Conservation (phyloP, 2,329 filamentous ascomycete genomes). For the Fusarium cicatricum region DNA sequence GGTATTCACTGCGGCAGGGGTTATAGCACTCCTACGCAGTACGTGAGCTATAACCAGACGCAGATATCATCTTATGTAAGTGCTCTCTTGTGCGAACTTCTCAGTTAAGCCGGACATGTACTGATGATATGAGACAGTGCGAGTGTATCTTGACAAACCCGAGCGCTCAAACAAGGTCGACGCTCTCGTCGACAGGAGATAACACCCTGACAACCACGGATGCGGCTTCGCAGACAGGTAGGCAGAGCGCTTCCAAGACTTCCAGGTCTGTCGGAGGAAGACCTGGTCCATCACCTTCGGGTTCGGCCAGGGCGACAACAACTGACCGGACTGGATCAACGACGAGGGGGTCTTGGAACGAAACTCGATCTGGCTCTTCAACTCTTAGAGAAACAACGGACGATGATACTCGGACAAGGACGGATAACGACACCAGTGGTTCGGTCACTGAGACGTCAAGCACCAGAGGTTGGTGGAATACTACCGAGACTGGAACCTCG, state of each 20-base stretch:
- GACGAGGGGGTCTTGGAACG: background rate
- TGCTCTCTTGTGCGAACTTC: background rate
- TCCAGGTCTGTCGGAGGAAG: conserved; percentile 8
- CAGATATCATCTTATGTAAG: conserved; percentile 46
- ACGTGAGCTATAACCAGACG: conserved; percentile 41
- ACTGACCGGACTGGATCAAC: background rate
- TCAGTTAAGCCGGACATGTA: background rate
- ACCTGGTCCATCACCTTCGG: conserved; percentile 16
- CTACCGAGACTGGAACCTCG: background rate
- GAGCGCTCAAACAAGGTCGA: background rate
- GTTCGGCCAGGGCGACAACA: background rate
- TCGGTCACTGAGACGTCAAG: background rate
- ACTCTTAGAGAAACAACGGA: background rate
- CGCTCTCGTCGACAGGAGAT: background rate
- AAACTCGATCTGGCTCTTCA: background rate
- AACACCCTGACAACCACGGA: background rate
- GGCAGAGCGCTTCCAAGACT: background rate
- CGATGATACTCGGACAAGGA: background rate
- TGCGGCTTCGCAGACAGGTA: conserved; percentile 4
- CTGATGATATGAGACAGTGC: conserved; percentile 38
- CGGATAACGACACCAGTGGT: background rate
- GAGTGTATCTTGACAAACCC: conserved; percentile 38
- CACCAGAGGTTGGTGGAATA: conserved; percentile 8
- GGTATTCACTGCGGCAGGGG: conserved; percentile 28
- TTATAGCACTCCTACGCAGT: conserved; percentile 43